Evolutionary conservation across 2,329 filamentous ascomycete species (phyloP).

Genomic region (Biscogniauxia sp.): DNA sequence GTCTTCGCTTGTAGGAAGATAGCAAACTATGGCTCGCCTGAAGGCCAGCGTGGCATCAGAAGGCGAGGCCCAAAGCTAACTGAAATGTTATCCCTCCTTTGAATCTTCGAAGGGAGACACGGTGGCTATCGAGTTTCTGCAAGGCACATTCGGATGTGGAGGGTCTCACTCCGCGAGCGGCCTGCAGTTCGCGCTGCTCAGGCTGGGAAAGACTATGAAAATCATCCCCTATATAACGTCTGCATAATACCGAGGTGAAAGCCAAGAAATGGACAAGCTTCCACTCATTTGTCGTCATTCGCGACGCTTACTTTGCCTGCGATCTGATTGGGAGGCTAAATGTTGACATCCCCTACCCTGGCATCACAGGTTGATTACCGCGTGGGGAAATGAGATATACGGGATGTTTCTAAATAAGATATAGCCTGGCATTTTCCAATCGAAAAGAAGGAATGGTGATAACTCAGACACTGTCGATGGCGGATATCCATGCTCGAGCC

Average conservation of each 20-base stretch:
- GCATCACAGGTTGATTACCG: constrained; percentile 17
- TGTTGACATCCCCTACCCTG: constrained; percentile 13
- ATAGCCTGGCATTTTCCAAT: background rate
- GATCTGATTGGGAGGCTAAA: constrained; percentile 27
- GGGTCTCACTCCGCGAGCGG: constrained; percentile 15
- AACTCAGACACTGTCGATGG: background rate
- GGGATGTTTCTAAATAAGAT: background rate
- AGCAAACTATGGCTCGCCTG: background rate
- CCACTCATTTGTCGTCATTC: constrained; percentile 18
- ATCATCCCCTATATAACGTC: constrained; percentile 12
- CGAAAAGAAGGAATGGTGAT: background rate
- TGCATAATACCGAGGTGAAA: constrained; percentile 8
- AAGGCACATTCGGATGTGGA: constrained; percentile 18
- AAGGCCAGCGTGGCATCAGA: background rate
- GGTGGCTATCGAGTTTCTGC: background rate
- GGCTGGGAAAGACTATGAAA: constrained; percentile 4
- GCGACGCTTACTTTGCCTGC: constrained; percentile 23
- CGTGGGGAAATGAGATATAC: constrained; percentile 4
- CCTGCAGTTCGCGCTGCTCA: background rate
- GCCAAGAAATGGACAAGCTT: constrained; percentile 13
- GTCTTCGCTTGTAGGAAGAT: constrained; percentile 10
- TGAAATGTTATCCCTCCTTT: background rate
- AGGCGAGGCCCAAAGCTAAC: background rate
- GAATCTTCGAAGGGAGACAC: background rate
- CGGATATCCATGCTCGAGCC: background rate